A percentile compares a stretch with the other conserved stretches of the same genome.
Evolutionary conservation across 768 basidiomycete species (phyloP).

Genomic region (Suillus spraguei): DNA sequence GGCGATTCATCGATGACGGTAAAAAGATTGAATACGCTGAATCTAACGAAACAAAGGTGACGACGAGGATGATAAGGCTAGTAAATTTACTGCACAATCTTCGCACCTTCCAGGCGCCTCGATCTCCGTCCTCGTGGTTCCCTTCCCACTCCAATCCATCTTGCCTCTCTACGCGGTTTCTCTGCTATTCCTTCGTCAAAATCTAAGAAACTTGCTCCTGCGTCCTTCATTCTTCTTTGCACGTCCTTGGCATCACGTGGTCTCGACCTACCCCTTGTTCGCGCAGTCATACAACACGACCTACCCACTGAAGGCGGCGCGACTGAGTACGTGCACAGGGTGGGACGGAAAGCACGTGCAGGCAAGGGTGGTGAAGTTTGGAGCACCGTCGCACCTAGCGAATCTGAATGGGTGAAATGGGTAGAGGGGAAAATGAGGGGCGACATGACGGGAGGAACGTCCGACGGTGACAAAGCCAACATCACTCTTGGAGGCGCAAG

Average conservation of each 20-base stretch:
- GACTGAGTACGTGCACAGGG: conserved; percentile 95
- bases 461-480: too few species aligned
- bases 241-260: conserved; percentile 99
- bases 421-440: conserved; percentile 37
- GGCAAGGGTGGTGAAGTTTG: conserved; percentile 96
- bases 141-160: conserved; percentile 76
- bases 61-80: conserved; percentile 26
- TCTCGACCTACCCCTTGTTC: conserved; percentile 91
- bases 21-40: too few species aligned
- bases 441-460: too few species aligned
- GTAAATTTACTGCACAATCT: conserved; percentile 60
- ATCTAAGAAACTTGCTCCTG: conserved; percentile 29
- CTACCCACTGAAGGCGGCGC: conserved; percentile 95
- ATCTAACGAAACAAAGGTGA: conserved; percentile 14
- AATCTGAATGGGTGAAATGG: conserved; percentile 90
- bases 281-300: conserved; percentile 94
- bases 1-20: too few species aligned
- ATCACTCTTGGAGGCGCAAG: conserved; percentile 34
- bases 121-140: conserved; percentile 91
- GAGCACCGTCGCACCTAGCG: conserved; percentile 87
- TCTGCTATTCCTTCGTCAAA: conserved; percentile 43
- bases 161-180: conserved; percentile 80
- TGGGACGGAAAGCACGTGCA: conserved; percentile 95
- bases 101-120: conserved; percentile 81
- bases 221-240: conserved; percentile 81